Conservation (phyloP, 352 stramenopile species). For the Phytophthora vignae region DNA sequence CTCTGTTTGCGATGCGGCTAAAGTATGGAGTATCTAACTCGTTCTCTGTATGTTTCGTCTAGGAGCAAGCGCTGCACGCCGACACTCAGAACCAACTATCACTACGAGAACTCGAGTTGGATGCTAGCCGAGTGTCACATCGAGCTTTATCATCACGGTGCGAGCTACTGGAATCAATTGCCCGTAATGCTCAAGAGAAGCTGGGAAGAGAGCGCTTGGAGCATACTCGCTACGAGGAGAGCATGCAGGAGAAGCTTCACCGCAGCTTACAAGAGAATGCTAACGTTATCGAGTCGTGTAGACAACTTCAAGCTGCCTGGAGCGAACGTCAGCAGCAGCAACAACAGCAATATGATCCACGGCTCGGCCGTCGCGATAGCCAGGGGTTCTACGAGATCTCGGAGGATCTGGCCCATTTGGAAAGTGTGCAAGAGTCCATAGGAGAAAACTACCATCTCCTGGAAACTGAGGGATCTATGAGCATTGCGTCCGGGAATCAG, state of each 20-base stretch:
- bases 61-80: constrained; percentile 36
- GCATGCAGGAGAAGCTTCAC: constrained; percentile 56
- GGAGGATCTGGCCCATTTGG: constrained; percentile 12
- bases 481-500: constrained; percentile 29
- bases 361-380: constrained; percentile 16
- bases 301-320: constrained; percentile 45
- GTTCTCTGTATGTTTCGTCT: background rate
- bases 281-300: constrained; percentile 22
- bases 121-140: constrained; percentile 43
- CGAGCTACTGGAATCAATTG: constrained; percentile 67
- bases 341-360: constrained; percentile 25
- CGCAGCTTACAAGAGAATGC: constrained; percentile 44
- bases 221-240: constrained; percentile 54
- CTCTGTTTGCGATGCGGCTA: background rate
- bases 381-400: constrained; percentile 27
- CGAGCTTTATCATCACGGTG: constrained; percentile 51
- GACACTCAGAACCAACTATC: constrained; percentile 38
- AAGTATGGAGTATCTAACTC: background rate
- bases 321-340: constrained; percentile 17
- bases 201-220: constrained; percentile 60
- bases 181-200: constrained; percentile 64
- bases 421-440: constrained; percentile 24
- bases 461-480: constrained; percentile 24
- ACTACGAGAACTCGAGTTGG: constrained; percentile 46
- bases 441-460: constrained; percentile 17